These are phyloP conservation scores for Apiospora marii DNA, from an alignment of 2,329 filamentous ascomycete genomes.

Conservation along the genomic window DNA sequence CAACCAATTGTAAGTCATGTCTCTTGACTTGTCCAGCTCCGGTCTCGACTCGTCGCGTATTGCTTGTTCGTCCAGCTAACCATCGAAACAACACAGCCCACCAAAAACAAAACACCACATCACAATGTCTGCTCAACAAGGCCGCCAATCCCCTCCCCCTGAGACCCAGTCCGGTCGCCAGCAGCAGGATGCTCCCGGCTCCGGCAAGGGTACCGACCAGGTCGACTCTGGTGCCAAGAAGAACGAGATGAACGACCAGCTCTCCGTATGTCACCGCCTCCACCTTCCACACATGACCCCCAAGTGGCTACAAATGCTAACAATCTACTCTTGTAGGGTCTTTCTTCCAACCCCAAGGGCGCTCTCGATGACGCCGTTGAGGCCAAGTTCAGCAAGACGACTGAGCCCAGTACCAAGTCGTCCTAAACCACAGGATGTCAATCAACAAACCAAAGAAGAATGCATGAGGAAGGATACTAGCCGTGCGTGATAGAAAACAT, in stretches of 20 bases:
- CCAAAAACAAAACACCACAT: conserved; percentile 35
- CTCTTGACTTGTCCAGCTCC: background rate
- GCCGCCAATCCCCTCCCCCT: conserved; percentile 81
- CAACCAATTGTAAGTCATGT: conserved; percentile 27
- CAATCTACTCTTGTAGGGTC: conserved; percentile 46
- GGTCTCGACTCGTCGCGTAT: background rate
- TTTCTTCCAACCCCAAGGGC: conserved; percentile 72
- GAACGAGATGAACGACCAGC: conserved; percentile 59
- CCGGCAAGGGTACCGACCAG: conserved; percentile 65
- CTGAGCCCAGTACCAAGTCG: background rate
- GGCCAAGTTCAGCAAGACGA: conserved; percentile 66
- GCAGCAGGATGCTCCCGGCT: conserved; percentile 63
- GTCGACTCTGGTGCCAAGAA: conserved; percentile 56
- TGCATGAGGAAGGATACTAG: conserved; percentile 25
- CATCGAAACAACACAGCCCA: background rate
- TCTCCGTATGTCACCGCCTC: conserved; percentile 50
- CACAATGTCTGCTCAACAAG: conserved; percentile 67
- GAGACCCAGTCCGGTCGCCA: conserved; percentile 73
- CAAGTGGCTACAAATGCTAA: background rate
- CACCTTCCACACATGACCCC: background rate
- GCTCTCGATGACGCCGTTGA: conserved; percentile 67
- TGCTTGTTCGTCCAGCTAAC: background rate
- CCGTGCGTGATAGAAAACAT: background rate
- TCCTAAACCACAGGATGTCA: background rate
- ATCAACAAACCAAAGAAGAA: background rate